Evolutionary conservation across 129 eudicot genomes (phyloP), one percentile per base, ranked within the genome.

Genomic region (Erigeron canadensis): DNA sequence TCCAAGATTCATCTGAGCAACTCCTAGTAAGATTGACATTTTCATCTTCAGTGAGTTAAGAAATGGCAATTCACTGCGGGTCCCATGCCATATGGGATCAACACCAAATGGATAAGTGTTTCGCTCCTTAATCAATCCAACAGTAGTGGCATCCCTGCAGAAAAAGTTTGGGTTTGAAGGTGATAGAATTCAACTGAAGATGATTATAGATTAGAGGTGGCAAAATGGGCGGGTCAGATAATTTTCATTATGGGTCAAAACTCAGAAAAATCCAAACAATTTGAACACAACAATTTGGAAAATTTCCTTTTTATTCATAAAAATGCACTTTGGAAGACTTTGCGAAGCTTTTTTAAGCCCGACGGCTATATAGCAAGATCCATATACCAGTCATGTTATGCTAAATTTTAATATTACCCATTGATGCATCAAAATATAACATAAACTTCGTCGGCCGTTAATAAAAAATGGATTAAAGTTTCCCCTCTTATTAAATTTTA

Each of bases 41-140:
- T 88, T 91, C 97, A 91, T 91, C 91, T 91, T 91, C 74, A 91
- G 45, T 61, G 97, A 91, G 84, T 91, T 88, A 9, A 91, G 91
- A 72, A 91, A 91, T 67, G 97, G 97, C 48, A 91, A 79, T 78
- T 91, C 97, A 81, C 97, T 91, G 41, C 96, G 97, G 70, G 83
- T 78, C 28, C 96, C 97, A 67, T 86, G 97, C 97, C 97, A 91
- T 61, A 74, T 69, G 64, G 97, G 97, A 86, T 91, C 97, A 63
- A 91, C 87, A 59, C 97, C 97, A 77, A 91, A 88, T 63, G 96
- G 96, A 39, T 91, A 91, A 58, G 97, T 86, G 56, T 84, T 81
- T 50, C 88, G 91, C 51, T 81, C 93, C 77, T 86, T 91, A 54
- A 91, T 79, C 64, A 91, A 75, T 47, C 97, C 97, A 6, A 76